phyloP scores from a whole-genome alignment of 2,329 filamentous ascomycete species.

The Verticillium zaregamsianum region DNA sequence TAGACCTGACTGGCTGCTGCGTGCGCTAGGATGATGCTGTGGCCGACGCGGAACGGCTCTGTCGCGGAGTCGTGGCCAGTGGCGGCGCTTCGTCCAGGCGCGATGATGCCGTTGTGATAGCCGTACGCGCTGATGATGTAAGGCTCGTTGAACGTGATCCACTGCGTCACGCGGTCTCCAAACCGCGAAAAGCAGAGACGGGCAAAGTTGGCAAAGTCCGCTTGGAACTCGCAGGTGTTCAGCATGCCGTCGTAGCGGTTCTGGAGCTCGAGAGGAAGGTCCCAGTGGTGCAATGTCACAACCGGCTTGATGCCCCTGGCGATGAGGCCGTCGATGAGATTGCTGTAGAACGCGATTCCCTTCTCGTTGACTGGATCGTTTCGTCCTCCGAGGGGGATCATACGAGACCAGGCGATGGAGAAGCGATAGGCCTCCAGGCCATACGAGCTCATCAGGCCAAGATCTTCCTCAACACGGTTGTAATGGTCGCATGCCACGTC shows the following conservation, averaged over 20 bases:
- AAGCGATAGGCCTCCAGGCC: constrained; percentile 77
- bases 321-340: constrained; percentile 73
- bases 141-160: constrained; percentile 90
- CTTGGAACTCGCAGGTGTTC: constrained; percentile 76
- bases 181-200: constrained; percentile 70
- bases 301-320: constrained; percentile 75
- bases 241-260: constrained; percentile 77
- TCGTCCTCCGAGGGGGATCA: constrained; percentile 81
- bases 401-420: constrained; percentile 78
- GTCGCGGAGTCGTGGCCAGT: constrained; percentile 68
- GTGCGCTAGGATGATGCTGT: constrained; percentile 76
- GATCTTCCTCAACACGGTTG: constrained; percentile 72
- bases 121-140: constrained; percentile 81
- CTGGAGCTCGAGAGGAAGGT: constrained; percentile 74
- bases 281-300: constrained; percentile 88
- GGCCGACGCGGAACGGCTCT: constrained; percentile 80
- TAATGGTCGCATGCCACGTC: constrained; percentile 83
- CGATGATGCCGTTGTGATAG: constrained; percentile 73
- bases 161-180: constrained; percentile 69
- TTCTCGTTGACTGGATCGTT: constrained; percentile 76
- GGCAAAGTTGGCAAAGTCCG: constrained; percentile 77
- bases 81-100: constrained; percentile 78
- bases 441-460: constrained; percentile 69
- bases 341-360: constrained; percentile 73
- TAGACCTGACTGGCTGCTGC: constrained; percentile 77